phyloP scores from a whole-genome alignment of 2,329 filamentous ascomycete species.

The Colletotrichum lupini region DNA sequence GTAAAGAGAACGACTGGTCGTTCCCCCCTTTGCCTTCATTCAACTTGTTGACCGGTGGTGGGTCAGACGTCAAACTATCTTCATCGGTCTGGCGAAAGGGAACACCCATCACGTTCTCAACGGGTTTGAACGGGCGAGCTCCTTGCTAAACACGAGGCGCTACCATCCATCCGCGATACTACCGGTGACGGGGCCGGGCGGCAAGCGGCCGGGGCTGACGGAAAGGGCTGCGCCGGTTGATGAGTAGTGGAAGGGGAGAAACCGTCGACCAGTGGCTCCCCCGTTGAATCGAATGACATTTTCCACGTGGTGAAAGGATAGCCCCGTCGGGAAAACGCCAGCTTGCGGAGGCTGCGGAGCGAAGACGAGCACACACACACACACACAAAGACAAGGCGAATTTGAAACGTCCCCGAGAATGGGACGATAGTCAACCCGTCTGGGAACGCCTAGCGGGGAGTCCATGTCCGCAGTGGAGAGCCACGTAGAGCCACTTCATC shows the following conservation, averaged over 20 bases:
- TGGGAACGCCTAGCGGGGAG: not conserved
- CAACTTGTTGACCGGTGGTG: not conserved
- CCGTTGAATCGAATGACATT: not conserved
- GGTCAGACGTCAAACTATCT: slow-evolving; percentile 14
- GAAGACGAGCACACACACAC: not conserved
- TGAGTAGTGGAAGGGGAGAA: not conserved
- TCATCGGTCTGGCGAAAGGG: not conserved
- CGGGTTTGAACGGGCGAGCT: not conserved
- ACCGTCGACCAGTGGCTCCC: not conserved
- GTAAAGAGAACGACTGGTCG: not conserved
- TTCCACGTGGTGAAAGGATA: slow-evolving; percentile 20
- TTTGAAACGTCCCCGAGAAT: slow-evolving; percentile 13
- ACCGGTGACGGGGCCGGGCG: slow-evolving; percentile 29
- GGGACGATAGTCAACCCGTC: not conserved
- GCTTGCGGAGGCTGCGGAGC: not conserved
- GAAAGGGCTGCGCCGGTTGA: not conserved
- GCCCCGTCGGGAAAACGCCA: slow-evolving; percentile 5
- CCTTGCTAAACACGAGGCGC: slow-evolving; percentile 13
- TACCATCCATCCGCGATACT: slow-evolving; percentile 3
- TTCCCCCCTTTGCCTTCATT: not conserved
- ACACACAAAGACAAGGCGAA: slow-evolving; percentile 2
- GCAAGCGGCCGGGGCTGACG: slow-evolving; percentile 18
- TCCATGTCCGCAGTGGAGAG: slow-evolving; percentile 1
- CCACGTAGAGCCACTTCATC: not conserved
- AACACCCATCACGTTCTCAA: slow-evolving; percentile 6